A percentile compares a stretch with the other conserved stretches of the same genome.
phyloP scores from a whole-genome alignment of 1,284 basidiomycete species.

The Tylopilus microsporus region DNA sequence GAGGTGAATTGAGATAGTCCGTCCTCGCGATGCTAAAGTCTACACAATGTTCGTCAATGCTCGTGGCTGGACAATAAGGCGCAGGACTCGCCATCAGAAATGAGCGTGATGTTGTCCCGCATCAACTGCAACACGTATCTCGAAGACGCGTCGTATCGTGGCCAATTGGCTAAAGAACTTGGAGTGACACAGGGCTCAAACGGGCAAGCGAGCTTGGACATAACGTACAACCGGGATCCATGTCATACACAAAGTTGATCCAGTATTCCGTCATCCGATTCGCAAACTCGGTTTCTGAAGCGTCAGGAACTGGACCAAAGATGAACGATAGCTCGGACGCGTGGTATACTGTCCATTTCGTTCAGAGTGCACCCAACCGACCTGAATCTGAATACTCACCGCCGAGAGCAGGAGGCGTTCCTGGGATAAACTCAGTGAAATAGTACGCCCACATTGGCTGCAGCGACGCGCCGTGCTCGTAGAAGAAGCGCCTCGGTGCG shows the following conservation, averaged over 20 bases:
- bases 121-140: slow-evolving; percentile 19
- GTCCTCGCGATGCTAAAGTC: slow-evolving; percentile 15
- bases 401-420: slow-evolving; percentile 41
- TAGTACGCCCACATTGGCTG: slow-evolving; percentile 53
- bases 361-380: neutral
- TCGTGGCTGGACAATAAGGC: neutral
- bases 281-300: slow-evolving; percentile 10
- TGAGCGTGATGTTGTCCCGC: slow-evolving; percentile 19
- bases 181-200: neutral
- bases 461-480: slow-evolving; percentile 42
- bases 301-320: slow-evolving; percentile 18
- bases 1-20: slow-evolving; percentile 16
- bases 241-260: slow-evolving; percentile 23
- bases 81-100: slow-evolving; percentile 13
- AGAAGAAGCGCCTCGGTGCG: slow-evolving; percentile 45
- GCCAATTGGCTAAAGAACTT: slow-evolving; percentile 12
- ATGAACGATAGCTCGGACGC: slow-evolving; percentile 15
- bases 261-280: slow-evolving; percentile 17
- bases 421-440: slow-evolving; percentile 53
- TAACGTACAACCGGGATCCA: slow-evolving; percentile 17
- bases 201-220: neutral
- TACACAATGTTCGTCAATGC: neutral
- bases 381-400: slow-evolving; percentile 29
- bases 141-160: slow-evolving; percentile 11
- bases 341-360: slow-evolving; percentile 6